Percentiles rank a stretch among this genome's conserved stretches.
Evolutionary conservation across 345 rosid species (phyloP).

Genomic region (Crucihimalaya himalaica): DNA sequence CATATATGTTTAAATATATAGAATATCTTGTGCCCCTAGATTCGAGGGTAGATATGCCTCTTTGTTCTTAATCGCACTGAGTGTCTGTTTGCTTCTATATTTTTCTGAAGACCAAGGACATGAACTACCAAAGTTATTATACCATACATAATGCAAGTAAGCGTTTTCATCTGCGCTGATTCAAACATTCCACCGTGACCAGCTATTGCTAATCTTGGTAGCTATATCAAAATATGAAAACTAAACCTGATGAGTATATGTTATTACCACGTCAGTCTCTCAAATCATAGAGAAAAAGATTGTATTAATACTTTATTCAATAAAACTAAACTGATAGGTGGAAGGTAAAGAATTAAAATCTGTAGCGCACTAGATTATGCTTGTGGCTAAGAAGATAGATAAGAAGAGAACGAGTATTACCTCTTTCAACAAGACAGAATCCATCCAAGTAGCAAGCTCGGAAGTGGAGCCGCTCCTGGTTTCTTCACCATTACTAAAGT

Average conservation of each 20-base stretch:
- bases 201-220: slow-evolving; percentile 17
- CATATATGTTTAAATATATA: too few relatives aligned
- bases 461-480: slow-evolving; percentile 33
- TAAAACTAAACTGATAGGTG: background rate
- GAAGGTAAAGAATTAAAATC: background rate
- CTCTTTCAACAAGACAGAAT: slow-evolving; percentile 64
- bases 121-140: background rate
- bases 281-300: background rate
- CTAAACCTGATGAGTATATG: slow-evolving; percentile 10
- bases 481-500: slow-evolving; percentile 26
- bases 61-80: slow-evolving; percentile 30
- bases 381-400: background rate
- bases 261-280: background rate
- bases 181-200: slow-evolving; percentile 19
- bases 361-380: background rate
- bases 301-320: background rate
- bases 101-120: slow-evolving; percentile 22
- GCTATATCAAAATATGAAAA: background rate
- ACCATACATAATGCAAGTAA: background rate
- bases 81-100: slow-evolving; percentile 20
- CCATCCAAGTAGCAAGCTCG: slow-evolving; percentile 50
- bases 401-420: slow-evolving; percentile 39
- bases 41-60: too few relatives aligned
- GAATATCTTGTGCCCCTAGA: too few relatives aligned
- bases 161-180: background rate